These are phyloP conservation scores for Fraxinus angustifolia DNA, from an alignment of 305 asterid genomes.

Conservation along the genomic window DNA sequence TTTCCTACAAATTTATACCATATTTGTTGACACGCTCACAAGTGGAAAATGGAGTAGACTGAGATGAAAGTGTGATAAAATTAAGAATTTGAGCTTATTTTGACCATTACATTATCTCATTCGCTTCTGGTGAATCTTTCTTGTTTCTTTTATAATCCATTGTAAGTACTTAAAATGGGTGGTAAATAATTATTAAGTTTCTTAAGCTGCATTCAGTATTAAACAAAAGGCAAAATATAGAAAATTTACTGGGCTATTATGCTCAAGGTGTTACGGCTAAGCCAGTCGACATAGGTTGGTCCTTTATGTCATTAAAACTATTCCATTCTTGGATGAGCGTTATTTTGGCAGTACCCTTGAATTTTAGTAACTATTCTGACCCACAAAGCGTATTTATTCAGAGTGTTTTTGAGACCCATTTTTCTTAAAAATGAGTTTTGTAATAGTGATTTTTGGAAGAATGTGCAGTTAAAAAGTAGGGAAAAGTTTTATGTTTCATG, in stretches of 20 bases:
- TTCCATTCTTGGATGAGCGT: neutral
- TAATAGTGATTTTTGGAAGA: too few species aligned
- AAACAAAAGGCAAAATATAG: too few species aligned
- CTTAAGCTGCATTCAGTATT: neutral
- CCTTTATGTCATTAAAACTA: neutral
- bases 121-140: neutral
- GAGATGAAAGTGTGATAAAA: neutral
- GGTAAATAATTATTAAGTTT: neutral
- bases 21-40: neutral
- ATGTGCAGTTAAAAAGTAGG: too few species aligned
- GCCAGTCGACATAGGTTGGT: neutral
- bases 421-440: too few species aligned
- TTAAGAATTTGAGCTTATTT: neutral
- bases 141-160: too few species aligned
- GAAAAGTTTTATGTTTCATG: too few species aligned
- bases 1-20: neutral
- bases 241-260: neutral
- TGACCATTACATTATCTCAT: neutral
- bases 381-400: neutral
- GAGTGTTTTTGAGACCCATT: too few species aligned
- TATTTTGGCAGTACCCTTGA: neutral
- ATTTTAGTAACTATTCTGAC: neutral
- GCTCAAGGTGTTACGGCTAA: neutral
- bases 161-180: neutral
- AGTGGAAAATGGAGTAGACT: neutral